These are phyloP conservation scores for Nelumbo lutea DNA, from an alignment of 164 flowering plant species.

Conservation along the genomic window DNA sequence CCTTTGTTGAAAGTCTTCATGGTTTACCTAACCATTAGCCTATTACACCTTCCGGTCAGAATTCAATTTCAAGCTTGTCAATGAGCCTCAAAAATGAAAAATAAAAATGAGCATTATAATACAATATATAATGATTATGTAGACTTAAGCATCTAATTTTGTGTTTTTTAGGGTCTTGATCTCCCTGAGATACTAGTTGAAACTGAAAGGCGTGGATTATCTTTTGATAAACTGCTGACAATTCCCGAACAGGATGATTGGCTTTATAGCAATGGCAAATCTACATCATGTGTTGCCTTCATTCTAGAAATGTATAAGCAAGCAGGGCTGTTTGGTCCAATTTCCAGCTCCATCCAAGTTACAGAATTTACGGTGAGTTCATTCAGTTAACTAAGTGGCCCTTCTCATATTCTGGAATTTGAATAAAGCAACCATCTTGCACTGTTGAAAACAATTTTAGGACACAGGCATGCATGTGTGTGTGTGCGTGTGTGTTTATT, in stretches of 20 bases:
- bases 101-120: too few relatives aligned
- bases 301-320: constrained; percentile 87
- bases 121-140: too few relatives aligned
- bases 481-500: too few relatives aligned
- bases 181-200: constrained; percentile 86
- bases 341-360: constrained; percentile 70
- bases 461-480: too few relatives aligned
- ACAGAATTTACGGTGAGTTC: constrained; percentile 91
- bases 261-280: constrained; percentile 82
- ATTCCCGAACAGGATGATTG: constrained; percentile 94
- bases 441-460: neutral
- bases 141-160: too few relatives aligned
- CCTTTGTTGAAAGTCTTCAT: neutral
- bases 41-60: neutral
- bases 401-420: too few relatives aligned
- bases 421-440: neutral
- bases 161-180: constrained; percentile 50
- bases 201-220: constrained; percentile 71
- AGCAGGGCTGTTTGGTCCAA: constrained; percentile 79
- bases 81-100: neutral
- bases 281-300: constrained; percentile 89
- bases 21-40: neutral
- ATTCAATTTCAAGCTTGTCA: neutral
- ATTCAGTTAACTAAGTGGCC: neutral
- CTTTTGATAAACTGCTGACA: constrained; percentile 73